Conservation (phyloP, 306 rosid genomes). For the Lathyrus oleraceus region DNA sequence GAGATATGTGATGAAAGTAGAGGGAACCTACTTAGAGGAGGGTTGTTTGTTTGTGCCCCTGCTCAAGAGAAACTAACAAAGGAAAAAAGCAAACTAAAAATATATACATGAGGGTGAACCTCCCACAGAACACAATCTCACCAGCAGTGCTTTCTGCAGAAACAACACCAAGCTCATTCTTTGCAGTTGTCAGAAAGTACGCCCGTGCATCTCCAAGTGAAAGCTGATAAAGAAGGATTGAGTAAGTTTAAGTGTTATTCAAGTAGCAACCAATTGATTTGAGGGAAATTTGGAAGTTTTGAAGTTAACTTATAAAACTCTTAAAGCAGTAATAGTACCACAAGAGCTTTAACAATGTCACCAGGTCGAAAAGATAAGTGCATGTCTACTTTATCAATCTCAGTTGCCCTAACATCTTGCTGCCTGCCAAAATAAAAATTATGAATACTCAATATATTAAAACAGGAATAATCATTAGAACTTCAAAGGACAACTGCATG, state of each 20-base stretch:
- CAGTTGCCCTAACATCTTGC: slow-evolving; percentile 93
- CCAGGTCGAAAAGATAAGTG: slow-evolving; percentile 71
- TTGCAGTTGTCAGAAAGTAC: slow-evolving; percentile 82
- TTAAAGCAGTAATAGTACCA: slow-evolving; percentile 56
- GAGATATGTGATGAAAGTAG: background rate
- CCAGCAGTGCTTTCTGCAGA: slow-evolving; percentile 90
- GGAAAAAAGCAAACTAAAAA: background rate
- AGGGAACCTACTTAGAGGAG: background rate
- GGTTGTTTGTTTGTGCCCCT: background rate
- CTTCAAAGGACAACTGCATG: slow-evolving; percentile 2
- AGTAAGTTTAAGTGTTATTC: slow-evolving; percentile 41
- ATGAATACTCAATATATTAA: background rate
- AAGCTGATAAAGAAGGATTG: slow-evolving; percentile 53
- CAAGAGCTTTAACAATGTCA: slow-evolving; percentile 79
- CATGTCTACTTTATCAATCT: slow-evolving; percentile 96
- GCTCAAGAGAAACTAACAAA: slow-evolving; percentile 11
- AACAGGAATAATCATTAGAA: slow-evolving; percentile 9
- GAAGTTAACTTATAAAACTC: slow-evolving; percentile 7
- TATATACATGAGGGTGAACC: slow-evolving; percentile 11
- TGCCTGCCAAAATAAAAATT: slow-evolving; percentile 58
- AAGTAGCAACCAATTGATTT: slow-evolving; percentile 10
- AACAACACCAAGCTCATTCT: slow-evolving; percentile 88
- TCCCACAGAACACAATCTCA: slow-evolving; percentile 37
- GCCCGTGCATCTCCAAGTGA: slow-evolving; percentile 97
- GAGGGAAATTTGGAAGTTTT: background rate